phyloP scores from a whole-genome alignment of 129 eudicot species.

The Flaveria ramosissima region DNA sequence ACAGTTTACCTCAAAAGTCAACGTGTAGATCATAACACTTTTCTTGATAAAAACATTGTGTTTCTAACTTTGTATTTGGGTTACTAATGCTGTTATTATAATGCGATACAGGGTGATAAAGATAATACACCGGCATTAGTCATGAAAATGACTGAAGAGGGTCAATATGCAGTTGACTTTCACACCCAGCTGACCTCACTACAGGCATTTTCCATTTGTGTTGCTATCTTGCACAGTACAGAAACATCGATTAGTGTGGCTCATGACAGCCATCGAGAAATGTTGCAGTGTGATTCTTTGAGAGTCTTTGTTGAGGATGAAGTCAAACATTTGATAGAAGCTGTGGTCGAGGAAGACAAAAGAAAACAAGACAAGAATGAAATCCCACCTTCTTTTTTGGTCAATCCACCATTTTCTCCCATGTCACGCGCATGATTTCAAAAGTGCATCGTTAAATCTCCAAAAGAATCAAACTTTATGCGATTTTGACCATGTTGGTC shows the following conservation, averaged over 20 bases:
- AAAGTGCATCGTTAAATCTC: slow-evolving; percentile 20
- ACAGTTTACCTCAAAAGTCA: slow-evolving; percentile 21
- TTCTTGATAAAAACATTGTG: slow-evolving; percentile 15
- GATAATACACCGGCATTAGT: slow-evolving; percentile 56
- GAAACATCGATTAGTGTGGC: slow-evolving; percentile 50
- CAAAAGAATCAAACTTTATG: slow-evolving; percentile 16
- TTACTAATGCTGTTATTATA: slow-evolving; percentile 12
- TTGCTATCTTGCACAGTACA: slow-evolving; percentile 71
- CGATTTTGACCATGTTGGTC: background rate
- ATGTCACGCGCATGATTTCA: slow-evolving; percentile 60
- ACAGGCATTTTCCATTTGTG: slow-evolving; percentile 80
- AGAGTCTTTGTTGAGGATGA: slow-evolving; percentile 71
- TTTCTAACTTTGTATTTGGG: background rate
- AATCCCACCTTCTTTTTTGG: slow-evolving; percentile 54
- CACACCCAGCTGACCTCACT: slow-evolving; percentile 72
- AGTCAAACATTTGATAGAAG: slow-evolving; percentile 60
- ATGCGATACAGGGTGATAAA: slow-evolving; percentile 59
- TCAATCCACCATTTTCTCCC: slow-evolving; percentile 95
- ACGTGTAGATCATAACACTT: background rate
- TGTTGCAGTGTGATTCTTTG: slow-evolving; percentile 61
- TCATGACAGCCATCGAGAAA: slow-evolving; percentile 48
- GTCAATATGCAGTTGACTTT: slow-evolving; percentile 70
- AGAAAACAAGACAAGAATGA: slow-evolving; percentile 45
- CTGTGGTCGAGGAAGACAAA: slow-evolving; percentile 62
- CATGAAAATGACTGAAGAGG: slow-evolving; percentile 51